A percentile compares a stretch with the other conserved stretches of the same genome.
Conservation (phyloP, 805 yeast genomes). For the Saturnispora sanitii region DNA sequence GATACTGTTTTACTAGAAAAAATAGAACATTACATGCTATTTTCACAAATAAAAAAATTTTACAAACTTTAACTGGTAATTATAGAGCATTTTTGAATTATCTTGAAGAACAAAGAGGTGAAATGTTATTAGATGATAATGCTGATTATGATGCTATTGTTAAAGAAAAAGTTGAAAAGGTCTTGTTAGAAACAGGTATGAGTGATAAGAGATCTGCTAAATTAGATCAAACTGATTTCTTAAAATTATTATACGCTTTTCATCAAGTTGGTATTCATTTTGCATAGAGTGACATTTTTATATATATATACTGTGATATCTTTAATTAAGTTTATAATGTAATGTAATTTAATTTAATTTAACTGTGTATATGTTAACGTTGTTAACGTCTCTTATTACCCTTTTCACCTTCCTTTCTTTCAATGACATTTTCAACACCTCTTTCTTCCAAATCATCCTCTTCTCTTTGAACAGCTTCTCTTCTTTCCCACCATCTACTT, state of each 20-base stretch:
- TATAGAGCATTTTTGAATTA: constrained; percentile 65
- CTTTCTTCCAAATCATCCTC: constrained; percentile 91
- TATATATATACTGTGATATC: not conserved
- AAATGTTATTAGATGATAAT: constrained; percentile 35
- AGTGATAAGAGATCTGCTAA: constrained; percentile 86
- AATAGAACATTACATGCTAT: constrained; percentile 91
- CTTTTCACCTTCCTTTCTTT: constrained; percentile 42
- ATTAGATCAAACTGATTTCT: constrained; percentile 90
- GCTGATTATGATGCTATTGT: constrained; percentile 40
- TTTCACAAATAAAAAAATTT: constrained; percentile 70
- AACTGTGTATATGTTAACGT: not conserved
- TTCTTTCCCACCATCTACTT: constrained; percentile 97
- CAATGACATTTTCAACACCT: constrained; percentile 82
- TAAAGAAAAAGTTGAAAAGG: constrained; percentile 61
- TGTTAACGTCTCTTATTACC: constrained; percentile 43
- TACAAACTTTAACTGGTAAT: constrained; percentile 77
- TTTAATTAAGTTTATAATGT: not conserved
- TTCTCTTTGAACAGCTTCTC: constrained; percentile 79
- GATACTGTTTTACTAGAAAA: constrained; percentile 88
- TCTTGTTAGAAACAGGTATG: constrained; percentile 69
- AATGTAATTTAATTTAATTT: too few species aligned
- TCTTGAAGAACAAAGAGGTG: constrained; percentile 36
- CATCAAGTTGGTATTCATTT: constrained; percentile 96
- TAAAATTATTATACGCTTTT: constrained; percentile 78
- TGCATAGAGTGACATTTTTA: constrained; percentile 45